Evolutionary conservation across 2,329 filamentous ascomycete genomes (phyloP).

Genomic region (Aspergillaceae sp.): DNA sequence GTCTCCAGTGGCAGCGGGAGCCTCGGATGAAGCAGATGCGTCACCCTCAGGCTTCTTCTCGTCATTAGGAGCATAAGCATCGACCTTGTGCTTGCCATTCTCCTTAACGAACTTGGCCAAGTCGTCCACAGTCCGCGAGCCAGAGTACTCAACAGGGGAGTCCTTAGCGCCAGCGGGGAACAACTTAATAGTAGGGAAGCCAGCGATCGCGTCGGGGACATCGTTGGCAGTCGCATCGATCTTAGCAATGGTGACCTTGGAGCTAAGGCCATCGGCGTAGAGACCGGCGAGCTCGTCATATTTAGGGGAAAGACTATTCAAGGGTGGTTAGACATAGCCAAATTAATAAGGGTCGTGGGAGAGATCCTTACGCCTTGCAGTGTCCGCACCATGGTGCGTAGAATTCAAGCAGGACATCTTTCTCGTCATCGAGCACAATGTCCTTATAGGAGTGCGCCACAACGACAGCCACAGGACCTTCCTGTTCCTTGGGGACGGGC

Average conservation of each 20-base stretch:
- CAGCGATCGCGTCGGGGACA: constrained; percentile 90
- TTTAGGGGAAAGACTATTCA: constrained; percentile 51
- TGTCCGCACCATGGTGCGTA: constrained; percentile 81
- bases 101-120: constrained; percentile 87
- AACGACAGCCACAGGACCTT: constrained; percentile 76
- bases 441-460: constrained; percentile 93
- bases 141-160: constrained; percentile 75
- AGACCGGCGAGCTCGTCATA: constrained; percentile 56
- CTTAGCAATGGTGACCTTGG: constrained; percentile 68
- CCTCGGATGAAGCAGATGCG: constrained; percentile 19
- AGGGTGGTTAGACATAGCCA: constrained; percentile 3
- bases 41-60: constrained; percentile 45
- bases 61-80: constrained; percentile 50
- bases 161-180: constrained; percentile 86
- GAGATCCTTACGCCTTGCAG: constrained; percentile 52
- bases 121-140: constrained; percentile 82
- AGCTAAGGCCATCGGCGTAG: constrained; percentile 44
- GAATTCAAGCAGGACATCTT: constrained; percentile 97
- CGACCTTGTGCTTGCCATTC: constrained; percentile 82
- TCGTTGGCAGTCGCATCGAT: constrained; percentile 95
- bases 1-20: constrained; percentile 18
- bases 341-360: background rate
- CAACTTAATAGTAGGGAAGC: constrained; percentile 99
- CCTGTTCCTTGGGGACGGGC: constrained; percentile 86
- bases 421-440: constrained; percentile 81